Base-by-base conservation (phyloP, 2,329 filamentous ascomycete genomes). In the Colletotrichum sp. region DNA sequence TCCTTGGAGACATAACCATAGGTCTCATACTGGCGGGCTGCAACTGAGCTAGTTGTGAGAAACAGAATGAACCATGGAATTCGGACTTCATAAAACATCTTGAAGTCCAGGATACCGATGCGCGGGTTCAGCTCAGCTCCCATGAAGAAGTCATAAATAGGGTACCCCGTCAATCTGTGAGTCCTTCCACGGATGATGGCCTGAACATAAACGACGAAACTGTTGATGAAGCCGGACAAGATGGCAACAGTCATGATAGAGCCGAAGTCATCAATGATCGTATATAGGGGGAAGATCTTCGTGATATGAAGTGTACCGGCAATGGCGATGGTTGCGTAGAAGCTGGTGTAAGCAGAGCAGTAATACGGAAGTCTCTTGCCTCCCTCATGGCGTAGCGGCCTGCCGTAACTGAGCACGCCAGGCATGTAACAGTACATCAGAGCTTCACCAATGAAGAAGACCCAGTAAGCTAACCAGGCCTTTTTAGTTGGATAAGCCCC, bases 31-130 rank as follows among this genome's bases (percentile, higher is more conserved):
- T 98, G 96, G 77, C 95, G 92, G 55, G 94, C 92, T 52, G 95
- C 95, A 13, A 95, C 91, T 55, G 93, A 95, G 75, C 94, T 89
- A 73, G 93, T 93, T 59, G 96, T 89, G 75, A 96, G 91, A 81
- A 98, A 93, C 52, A 98, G 90, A 79, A 98, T 96, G 85, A 93
- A 98, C 96, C 96, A 98, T 34, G 96, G 96, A 78, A 98, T 91
- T 80, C 96, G 93, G 77, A 98, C 95, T 84, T 98, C 96, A 81
- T 95, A 97, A 87, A 98, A 98, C 96, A 98, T 98, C 88, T 98
- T 98, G 88, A 98, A 95, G 86, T 98, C 96, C 66, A 98, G 88
- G 79, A 96, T 94, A 30, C 94, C 94, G 82, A 98, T 92, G 77
- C 95, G 91, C 1, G 95, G 95, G 87, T 98, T 98, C 73, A 98